Evolutionary conservation across 805 yeast species (phyloP).

Genomic region (Wickerhamomyces kurtzmanii): DNA sequence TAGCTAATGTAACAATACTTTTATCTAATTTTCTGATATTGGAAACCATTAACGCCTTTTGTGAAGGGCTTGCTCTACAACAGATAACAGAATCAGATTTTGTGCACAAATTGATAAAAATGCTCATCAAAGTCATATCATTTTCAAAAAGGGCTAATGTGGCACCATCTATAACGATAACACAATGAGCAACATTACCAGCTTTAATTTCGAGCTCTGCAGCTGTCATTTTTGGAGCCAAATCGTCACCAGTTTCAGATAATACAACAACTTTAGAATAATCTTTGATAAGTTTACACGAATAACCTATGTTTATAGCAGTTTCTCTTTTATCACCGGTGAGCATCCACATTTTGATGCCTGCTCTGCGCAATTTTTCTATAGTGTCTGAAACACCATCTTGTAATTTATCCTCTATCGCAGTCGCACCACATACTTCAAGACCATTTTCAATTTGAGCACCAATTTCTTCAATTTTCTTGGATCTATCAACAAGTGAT

Average conservation of each 20-base stretch:
- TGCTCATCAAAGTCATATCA: slow-evolving; percentile 61
- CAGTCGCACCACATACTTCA: slow-evolving; percentile 82
- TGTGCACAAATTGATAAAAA: slow-evolving; percentile 79
- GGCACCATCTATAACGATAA: slow-evolving; percentile 90
- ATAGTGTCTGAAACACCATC: slow-evolving; percentile 95
- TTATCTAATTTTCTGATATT: slow-evolving; percentile 66
- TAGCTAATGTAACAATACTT: slow-evolving; percentile 77
- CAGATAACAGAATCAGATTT: slow-evolving; percentile 86
- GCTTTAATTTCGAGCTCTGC: slow-evolving; percentile 64
- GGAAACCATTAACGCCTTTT: slow-evolving; percentile 83
- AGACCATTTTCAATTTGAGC: slow-evolving; percentile 60
- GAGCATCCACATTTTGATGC: slow-evolving; percentile 94
- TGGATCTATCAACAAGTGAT: slow-evolving; percentile 56
- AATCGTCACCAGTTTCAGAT: slow-evolving; percentile 40
- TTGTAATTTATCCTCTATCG: slow-evolving; percentile 94
- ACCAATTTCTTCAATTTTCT: slow-evolving; percentile 63
- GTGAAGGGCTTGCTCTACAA: slow-evolving; percentile 96
- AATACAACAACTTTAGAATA: slow-evolving; percentile 82
- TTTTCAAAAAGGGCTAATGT: slow-evolving; percentile 66
- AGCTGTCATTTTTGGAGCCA: slow-evolving; percentile 62
- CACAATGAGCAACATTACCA: slow-evolving; percentile 86
- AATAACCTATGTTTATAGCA: slow-evolving; percentile 93
- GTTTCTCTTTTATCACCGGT: slow-evolving; percentile 98
- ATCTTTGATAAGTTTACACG: slow-evolving; percentile 88
- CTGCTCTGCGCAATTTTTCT: slow-evolving; percentile 85